Evolutionary conservation across 2,329 filamentous ascomycete genomes (phyloP).

Genomic region (Pseudogymnoascus sp.): DNA sequence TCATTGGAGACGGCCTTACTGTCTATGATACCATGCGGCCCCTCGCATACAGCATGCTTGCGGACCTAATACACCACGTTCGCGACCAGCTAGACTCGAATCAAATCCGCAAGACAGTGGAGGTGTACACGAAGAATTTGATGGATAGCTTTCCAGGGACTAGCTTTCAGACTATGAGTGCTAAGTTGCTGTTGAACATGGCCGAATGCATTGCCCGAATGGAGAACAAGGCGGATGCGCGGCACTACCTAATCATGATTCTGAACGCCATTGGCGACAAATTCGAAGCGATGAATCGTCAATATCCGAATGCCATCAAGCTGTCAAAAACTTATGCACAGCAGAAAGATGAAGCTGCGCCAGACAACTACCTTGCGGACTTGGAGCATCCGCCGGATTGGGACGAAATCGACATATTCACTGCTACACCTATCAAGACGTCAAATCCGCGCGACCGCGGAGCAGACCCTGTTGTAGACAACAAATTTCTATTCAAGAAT

Average conservation of each 20-base stretch:
- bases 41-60: conserved; percentile 95
- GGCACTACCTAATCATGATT: conserved; percentile 95
- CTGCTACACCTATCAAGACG: conserved; percentile 90
- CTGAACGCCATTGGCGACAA: conserved; percentile 97
- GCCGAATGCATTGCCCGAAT: conserved; percentile 95
- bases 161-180: conserved; percentile 99
- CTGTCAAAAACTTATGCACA: conserved; percentile 70
- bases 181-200: conserved; percentile 94
- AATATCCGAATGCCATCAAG: conserved; percentile 92
- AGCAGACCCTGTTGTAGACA: conserved; percentile 86
- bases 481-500: conserved; percentile 97
- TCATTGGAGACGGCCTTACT: conserved; percentile 92
- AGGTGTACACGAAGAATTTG: conserved; percentile 93
- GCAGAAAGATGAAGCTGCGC: conserved; percentile 53
- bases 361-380: conserved; percentile 79
- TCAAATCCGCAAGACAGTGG: conserved; percentile 91
- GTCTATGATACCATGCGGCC: conserved; percentile 96
- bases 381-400: conserved; percentile 78
- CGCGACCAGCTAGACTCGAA: conserved; percentile 79
- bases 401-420: conserved; percentile 98
- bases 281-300: conserved; percentile 94
- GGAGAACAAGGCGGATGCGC: conserved; percentile 85
- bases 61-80: conserved; percentile 95
- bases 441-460: conserved; percentile 84
- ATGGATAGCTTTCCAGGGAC: conserved; percentile 95